phyloP scores from a whole-genome alignment of 306 rosid genomes.

The Carpinus fangiana region DNA sequence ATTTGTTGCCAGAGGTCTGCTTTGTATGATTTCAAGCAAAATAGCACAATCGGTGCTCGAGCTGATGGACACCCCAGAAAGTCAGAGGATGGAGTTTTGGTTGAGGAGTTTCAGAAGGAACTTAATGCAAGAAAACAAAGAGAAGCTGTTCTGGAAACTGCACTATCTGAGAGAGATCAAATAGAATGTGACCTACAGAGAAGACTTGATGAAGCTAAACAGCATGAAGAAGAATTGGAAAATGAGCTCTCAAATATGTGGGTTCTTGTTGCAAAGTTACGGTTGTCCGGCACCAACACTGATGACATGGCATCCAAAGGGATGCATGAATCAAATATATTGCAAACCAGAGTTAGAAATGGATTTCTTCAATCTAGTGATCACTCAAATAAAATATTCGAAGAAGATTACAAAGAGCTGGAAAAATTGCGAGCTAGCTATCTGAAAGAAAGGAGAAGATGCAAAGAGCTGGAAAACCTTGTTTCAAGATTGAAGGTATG shows the following conservation, averaged over 20 bases:
- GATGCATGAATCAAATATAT: slow-evolving; percentile 36
- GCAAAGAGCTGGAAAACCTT: slow-evolving; percentile 61
- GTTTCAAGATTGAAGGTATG: slow-evolving; percentile 71
- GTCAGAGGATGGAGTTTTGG: slow-evolving; percentile 43
- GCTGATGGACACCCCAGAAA: slow-evolving; percentile 35
- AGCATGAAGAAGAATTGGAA: slow-evolving; percentile 59
- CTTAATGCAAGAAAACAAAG: slow-evolving; percentile 60
- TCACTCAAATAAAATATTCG: slow-evolving; percentile 29
- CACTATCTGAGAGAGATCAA: slow-evolving; percentile 56
- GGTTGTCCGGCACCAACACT: slow-evolving; percentile 40
- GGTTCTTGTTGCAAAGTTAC: slow-evolving; percentile 52
- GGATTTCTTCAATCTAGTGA: slow-evolving; percentile 37
- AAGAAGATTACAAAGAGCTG: no score
- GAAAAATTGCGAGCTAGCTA: slow-evolving; percentile 61
- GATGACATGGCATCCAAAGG: slow-evolving; percentile 46
- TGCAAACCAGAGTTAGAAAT: slow-evolving; percentile 38
- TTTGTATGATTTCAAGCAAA: slow-evolving; percentile 44
- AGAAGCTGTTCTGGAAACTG: slow-evolving; percentile 64
- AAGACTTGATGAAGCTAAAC: slow-evolving; percentile 65
- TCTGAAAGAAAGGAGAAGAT: slow-evolving; percentile 69
- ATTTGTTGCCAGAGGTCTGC: slow-evolving; percentile 44
- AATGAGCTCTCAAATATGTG: slow-evolving; percentile 74
- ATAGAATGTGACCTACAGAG: slow-evolving; percentile 53
- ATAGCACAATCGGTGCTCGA: slow-evolving; percentile 31
- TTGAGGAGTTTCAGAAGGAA: slow-evolving; percentile 64